Base-by-base conservation (phyloP, 345 rosid genomes). In the Abelmoschus esculentus region DNA sequence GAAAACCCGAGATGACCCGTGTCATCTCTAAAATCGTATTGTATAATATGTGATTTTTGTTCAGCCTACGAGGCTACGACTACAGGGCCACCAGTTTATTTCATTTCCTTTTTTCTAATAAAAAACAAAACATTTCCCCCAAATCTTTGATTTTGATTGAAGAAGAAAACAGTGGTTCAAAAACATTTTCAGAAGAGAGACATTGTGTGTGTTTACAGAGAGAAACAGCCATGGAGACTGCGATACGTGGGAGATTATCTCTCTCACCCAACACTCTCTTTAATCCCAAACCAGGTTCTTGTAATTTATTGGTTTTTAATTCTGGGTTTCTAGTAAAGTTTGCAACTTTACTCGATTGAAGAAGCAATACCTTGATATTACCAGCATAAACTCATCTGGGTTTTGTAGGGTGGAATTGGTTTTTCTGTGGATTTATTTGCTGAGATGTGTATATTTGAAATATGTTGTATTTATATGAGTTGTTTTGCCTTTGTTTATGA, bases 211-310 rank as follows among this genome's bases (percentile, higher is more conserved):
- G 34, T 32, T 32, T 4, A 32, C 34, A 32, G 5, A 32, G 5
- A 32, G 34, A 32, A 42, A n/a, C 75, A 36, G 80, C 66, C 49
- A 86, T 87, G 96, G 96, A 84, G 77, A 87, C 80, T 73, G 83
- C 86, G 73, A 83, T 90, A 44, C 81, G 85, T 80, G 92, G 92
- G 89, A 85, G 90, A 82, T 70, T 87, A 71, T 64, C 88, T 76
- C 90, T 87, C 85, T 89, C 90, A 66, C 87, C 92, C 29, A 82
- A 75, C 80, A 64, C 84, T 47, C 80, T 87, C 82, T 73, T 90
- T 74, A 81, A 80, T 72, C 81, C 89, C n/a, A 83, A 75, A 72
- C 80, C 88, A 85, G 92, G 92, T 90, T 52, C 71, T 55, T 29
- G 70, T 72, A 32, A 32, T 32, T 49, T 63, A 22, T 64, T 15